Base-by-base conservation (phyloP, 2,329 filamentous ascomycete species). In the Cladosporium sp. region DNA sequence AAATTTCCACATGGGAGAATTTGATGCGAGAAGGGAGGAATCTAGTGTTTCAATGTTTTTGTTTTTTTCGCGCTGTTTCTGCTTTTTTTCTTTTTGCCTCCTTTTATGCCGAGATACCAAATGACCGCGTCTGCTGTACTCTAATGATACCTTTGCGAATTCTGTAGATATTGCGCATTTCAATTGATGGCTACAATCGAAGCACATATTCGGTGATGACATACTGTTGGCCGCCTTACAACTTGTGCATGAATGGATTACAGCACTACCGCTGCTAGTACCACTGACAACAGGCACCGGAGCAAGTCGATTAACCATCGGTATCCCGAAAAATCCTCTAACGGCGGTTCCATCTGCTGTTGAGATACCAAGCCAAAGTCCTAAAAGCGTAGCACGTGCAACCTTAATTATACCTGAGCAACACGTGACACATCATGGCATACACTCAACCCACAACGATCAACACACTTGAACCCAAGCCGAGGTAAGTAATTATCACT, bases 101-200 rank as follows among this genome's bases (percentile, higher is more conserved):
- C 26, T 62, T 29, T 31, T 53, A 52, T 44, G 35, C 58, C 56
- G 44, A 40, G 57, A 37, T 62, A 57, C 60, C 62, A 65, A 10
- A 65, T 37, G 50, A 35, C 26, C 16, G 61, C 61, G 35, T 37
- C 59, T 62, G 44, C 29, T 62, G 44, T 35, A 52, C 59, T 29
- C 23, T 59, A 50, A 64, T 57, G 60, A 67, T 66, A 52, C 59
- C 65, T 65, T 44, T 65, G 64, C 50, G 18, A 55, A n/a, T 55
- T n/a, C 40, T 46, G 40, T 46, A 46, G 40, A 46, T 46, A 46
- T 46, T 46, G 40, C 40, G 40, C n/a, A 21, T 21, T 12, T 21
- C 2, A 46, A 46, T 46, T 46, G n/a, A 46, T 46, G 40, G 40
- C 40, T 46, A 21, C 6, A 44, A 44, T 21, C 18, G 10, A 2